Percentiles rank a stretch among this genome's conserved stretches.
Conservation (phyloP, 1,284 basidiomycete genomes). For the Sporisorium iseilematis-ciliati region DNA sequence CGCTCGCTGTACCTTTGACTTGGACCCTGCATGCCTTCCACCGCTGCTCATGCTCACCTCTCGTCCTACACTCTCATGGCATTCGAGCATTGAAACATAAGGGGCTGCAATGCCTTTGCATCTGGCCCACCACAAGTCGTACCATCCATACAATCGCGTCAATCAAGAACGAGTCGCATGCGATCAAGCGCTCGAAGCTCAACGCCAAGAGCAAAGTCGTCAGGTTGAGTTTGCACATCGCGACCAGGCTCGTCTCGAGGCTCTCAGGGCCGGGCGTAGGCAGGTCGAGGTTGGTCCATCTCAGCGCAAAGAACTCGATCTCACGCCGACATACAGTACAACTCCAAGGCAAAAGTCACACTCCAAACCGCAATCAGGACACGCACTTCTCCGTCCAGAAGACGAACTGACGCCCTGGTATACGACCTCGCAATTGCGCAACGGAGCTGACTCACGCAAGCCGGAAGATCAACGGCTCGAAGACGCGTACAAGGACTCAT, state of each 20-base stretch:
- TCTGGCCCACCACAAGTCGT: constrained; percentile 32
- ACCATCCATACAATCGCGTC: constrained; percentile 23
- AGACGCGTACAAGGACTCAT: constrained; percentile 51
- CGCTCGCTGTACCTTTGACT: not conserved
- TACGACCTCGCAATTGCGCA: constrained; percentile 33
- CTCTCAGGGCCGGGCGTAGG: constrained; percentile 12
- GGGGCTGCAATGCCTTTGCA: constrained; percentile 33
- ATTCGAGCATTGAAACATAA: no score
- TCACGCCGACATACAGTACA: not conserved
- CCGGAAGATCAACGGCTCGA: constrained; percentile 53
- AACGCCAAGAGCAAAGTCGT: constrained; percentile 14
- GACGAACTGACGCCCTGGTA: constrained; percentile 65
- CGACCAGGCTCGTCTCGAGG: constrained; percentile 21
- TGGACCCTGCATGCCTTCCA: constrained; percentile 28
- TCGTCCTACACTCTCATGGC: not conserved
- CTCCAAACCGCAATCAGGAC: constrained; percentile 7
- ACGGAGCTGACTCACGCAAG: constrained; percentile 51
- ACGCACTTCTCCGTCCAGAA: constrained; percentile 26
- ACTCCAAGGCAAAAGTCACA: not conserved
- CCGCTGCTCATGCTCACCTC: not conserved
- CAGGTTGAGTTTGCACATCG: constrained; percentile 14
- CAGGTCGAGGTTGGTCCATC: not conserved
- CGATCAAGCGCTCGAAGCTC: constrained; percentile 11
- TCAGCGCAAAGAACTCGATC: not conserved
- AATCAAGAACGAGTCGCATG: constrained; percentile 11